Conservation (phyloP, 164 flowering plant species). For the Brasenia schreberi region DNA sequence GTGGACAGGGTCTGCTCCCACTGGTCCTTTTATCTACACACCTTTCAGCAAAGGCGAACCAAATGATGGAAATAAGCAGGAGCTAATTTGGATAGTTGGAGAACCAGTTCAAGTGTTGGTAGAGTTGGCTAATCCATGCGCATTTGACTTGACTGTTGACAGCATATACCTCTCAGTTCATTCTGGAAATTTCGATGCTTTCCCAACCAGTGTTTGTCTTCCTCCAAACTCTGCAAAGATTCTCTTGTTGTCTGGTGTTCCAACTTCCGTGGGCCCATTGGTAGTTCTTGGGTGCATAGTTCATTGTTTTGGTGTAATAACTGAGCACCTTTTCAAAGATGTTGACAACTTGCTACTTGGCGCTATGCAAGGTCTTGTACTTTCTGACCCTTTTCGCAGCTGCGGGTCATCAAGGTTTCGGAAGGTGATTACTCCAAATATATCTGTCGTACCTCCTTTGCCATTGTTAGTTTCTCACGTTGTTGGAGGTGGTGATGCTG, state of each 20-base stretch:
- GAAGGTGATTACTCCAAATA: conserved; percentile 55
- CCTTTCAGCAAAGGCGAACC: conserved; percentile 96
- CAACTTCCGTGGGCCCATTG: conserved; percentile 76
- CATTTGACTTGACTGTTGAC: conserved; percentile 82
- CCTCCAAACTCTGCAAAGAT: conserved; percentile 87
- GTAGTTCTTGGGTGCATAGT: conserved; percentile 86
- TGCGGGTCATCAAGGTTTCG: conserved; percentile 76
- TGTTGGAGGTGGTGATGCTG: conserved; percentile 89
- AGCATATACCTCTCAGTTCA: conserved; percentile 90
- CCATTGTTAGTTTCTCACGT: conserved; percentile 80
- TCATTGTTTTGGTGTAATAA: conserved; percentile 94
- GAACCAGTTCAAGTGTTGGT: conserved; percentile 94
- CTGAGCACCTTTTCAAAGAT: conserved; percentile 85
- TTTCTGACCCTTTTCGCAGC: conserved; percentile 92
- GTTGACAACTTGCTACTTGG: conserved; percentile 90
- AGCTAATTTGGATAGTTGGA: conserved; percentile 84
- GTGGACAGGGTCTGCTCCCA: conserved; percentile 98
- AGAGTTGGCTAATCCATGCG: conserved; percentile 98
- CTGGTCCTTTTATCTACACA: conserved; percentile 97
- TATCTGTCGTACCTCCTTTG: conserved; percentile 70
- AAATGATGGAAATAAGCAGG: conserved; percentile 62
- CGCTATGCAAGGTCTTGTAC: conserved; percentile 93
- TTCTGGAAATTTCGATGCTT: conserved; percentile 81
- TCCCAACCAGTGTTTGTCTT: conserved; percentile 77
- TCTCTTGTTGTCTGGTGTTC: conserved; percentile 83